phyloP scores from a whole-genome alignment of 1,284 basidiomycete genomes.

The Lentinula novae-zelandiae region DNA sequence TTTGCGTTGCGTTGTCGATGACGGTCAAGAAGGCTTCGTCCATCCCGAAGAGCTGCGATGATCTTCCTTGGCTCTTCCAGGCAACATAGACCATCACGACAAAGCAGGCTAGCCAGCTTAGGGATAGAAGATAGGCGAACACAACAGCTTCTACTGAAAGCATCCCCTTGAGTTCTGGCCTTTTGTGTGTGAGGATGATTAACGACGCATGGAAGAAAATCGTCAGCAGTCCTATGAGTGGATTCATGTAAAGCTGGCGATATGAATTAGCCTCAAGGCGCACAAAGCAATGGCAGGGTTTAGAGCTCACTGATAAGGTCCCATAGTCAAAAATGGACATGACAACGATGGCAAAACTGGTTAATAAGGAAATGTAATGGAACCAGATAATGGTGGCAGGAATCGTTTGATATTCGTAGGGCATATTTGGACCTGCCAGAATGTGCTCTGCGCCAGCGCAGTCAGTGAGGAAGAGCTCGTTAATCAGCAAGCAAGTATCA shows the following conservation, averaged over 20 bases:
- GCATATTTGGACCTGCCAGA: conserved; percentile 6
- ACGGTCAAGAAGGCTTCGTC: background rate
- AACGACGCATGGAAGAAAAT: conserved; percentile 3
- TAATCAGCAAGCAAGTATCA: background rate
- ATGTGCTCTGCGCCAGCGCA: background rate
- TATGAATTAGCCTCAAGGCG: background rate
- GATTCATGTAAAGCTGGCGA: conserved; percentile 8
- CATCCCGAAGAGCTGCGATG: conserved; percentile 6
- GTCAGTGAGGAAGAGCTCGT: background rate
- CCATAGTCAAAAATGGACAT: conserved; percentile 9
- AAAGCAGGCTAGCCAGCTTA: conserved; percentile 25
- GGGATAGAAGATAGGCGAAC: conserved; percentile 21
- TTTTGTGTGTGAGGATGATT: background rate
- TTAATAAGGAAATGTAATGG: conserved; percentile 3
- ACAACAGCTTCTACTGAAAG: conserved; percentile 12
- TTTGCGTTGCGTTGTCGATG: conserved; percentile 1
- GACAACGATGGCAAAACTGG: background rate
- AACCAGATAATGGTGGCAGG: background rate
- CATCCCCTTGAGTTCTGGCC: conserved; percentile 2
- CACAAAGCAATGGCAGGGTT: background rate
- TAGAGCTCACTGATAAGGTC: conserved; percentile 4
- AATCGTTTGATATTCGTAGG: background rate
- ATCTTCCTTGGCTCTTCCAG: conserved; percentile 15
- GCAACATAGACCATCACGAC: conserved; percentile 25
- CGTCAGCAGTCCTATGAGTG: background rate